A percentile compares a stretch with the other conserved stretches of the same genome.
phyloP scores from a whole-genome alignment of 2,329 filamentous ascomycete genomes.

The Lachnellula cervina region DNA sequence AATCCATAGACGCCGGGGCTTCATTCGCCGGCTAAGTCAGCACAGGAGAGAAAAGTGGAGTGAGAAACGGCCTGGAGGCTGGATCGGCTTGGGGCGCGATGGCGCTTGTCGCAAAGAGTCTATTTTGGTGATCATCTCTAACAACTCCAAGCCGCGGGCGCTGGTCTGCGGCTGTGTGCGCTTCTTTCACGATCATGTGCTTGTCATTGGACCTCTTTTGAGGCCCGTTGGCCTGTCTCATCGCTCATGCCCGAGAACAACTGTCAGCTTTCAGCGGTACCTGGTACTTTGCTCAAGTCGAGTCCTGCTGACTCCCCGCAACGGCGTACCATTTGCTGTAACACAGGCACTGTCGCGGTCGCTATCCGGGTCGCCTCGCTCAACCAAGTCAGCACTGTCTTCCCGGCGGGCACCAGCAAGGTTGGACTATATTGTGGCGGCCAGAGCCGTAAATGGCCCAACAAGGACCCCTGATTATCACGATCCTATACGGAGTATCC shows the following conservation, averaged over 20 bases:
- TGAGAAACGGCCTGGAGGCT: constrained; percentile 5
- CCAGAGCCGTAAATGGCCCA: not conserved
- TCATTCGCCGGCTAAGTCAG: constrained; percentile 27
- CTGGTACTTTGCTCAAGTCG: constrained; percentile 6
- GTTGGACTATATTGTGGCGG: not conserved
- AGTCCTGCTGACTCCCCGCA: constrained; percentile 15
- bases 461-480: not conserved
- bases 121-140: constrained; percentile 15
- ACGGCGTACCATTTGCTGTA: constrained; percentile 10
- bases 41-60: constrained; percentile 3
- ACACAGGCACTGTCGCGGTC: not conserved
- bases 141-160: not conserved
- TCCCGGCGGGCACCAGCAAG: not conserved
- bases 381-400: not conserved
- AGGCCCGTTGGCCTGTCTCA: not conserved
- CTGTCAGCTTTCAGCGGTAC: constrained; percentile 26
- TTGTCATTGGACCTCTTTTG: constrained; percentile 18
- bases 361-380: constrained; percentile 20
- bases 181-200: constrained; percentile 16
- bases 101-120: constrained; percentile 24
- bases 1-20: constrained; percentile 18
- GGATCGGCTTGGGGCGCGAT: constrained; percentile 16
- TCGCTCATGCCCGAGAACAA: constrained; percentile 14
- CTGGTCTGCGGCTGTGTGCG: constrained; percentile 1
- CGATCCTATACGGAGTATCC: not conserved